Evolutionary conservation across 2,329 filamentous ascomycete species (phyloP).

Genomic region (Fusarium pseudograminearum): DNA sequence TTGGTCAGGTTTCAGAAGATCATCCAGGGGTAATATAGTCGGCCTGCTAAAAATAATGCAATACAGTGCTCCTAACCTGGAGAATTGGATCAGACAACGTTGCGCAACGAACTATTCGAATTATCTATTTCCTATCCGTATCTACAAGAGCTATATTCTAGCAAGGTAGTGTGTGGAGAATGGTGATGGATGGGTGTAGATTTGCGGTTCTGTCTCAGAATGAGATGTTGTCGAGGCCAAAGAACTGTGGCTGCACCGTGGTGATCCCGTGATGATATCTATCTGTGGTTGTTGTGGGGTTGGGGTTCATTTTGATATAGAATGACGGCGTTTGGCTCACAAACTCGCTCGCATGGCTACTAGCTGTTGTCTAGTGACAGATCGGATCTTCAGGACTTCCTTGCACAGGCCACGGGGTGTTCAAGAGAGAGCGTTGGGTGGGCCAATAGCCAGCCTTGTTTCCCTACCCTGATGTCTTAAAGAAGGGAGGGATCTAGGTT

Average conservation of each 20-base stretch:
- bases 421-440: neutral
- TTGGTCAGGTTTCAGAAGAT: neutral
- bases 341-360: conserved; percentile 4
- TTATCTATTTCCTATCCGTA: neutral
- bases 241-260: conserved; percentile 9
- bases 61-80: neutral
- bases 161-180: neutral
- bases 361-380: neutral
- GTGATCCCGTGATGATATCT: conserved; percentile 42
- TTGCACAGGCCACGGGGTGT: neutral
- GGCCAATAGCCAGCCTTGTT: conserved; percentile 2
- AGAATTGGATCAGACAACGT: neutral
- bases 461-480: neutral
- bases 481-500: neutral
- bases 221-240: neutral
- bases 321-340: conserved; percentile 3
- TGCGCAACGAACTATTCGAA: neutral
- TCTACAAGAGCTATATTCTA: neutral
- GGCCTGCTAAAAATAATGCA: neutral
- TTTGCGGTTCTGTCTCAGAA: conserved; percentile 2
- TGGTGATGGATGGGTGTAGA: neutral
- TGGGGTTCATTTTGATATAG: neutral
- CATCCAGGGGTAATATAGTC: neutral
- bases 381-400: conserved; percentile 4
- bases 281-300: conserved; percentile 41